These are phyloP conservation scores for Coemansia sp. DNA, from an alignment of 192 early-diverging fungal species.

Conservation along the genomic window DNA sequence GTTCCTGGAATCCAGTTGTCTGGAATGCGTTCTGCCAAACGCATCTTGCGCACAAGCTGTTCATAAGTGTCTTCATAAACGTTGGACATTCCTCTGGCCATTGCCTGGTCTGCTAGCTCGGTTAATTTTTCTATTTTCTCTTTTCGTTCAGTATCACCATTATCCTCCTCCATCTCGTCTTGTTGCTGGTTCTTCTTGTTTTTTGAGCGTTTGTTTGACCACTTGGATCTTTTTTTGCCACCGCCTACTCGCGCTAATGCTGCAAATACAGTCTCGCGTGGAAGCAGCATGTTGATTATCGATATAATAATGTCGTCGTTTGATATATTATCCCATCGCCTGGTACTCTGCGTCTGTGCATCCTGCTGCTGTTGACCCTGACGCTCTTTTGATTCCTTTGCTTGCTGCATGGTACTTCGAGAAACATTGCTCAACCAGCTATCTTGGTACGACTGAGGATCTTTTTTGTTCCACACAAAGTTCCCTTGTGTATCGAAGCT, in stretches of 20 bases:
- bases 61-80: slow-evolving; percentile 74
- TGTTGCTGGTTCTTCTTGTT: slow-evolving; percentile 11
- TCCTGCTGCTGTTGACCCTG: slow-evolving; percentile 18
- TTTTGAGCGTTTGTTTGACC: slow-evolving; percentile 17
- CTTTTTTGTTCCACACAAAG: slow-evolving; percentile 68
- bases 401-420: slow-evolving; percentile 56
- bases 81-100: slow-evolving; percentile 65
- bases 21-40: slow-evolving; percentile 56
- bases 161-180: slow-evolving; percentile 41
- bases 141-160: slow-evolving; percentile 42
- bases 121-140: slow-evolving; percentile 62
- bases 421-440: slow-evolving; percentile 68
- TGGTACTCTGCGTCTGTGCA: slow-evolving; percentile 8
- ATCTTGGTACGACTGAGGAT: slow-evolving; percentile 70
- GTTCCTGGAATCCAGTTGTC: slow-evolving; percentile 64
- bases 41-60: slow-evolving; percentile 63
- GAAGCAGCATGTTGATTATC: slow-evolving; percentile 59
- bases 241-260: slow-evolving; percentile 62
- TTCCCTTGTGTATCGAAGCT: slow-evolving; percentile 66
- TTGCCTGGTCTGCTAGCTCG: slow-evolving; percentile 67
- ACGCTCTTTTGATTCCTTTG: slow-evolving; percentile 53
- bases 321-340: slow-evolving; percentile 46
- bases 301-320: slow-evolving; percentile 58
- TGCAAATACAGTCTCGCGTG: slow-evolving; percentile 60
- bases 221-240: slow-evolving; percentile 49